Conservation (phyloP, 2,329 filamentous ascomycete genomes). For the Macrophomina pseudophaseolina region DNA sequence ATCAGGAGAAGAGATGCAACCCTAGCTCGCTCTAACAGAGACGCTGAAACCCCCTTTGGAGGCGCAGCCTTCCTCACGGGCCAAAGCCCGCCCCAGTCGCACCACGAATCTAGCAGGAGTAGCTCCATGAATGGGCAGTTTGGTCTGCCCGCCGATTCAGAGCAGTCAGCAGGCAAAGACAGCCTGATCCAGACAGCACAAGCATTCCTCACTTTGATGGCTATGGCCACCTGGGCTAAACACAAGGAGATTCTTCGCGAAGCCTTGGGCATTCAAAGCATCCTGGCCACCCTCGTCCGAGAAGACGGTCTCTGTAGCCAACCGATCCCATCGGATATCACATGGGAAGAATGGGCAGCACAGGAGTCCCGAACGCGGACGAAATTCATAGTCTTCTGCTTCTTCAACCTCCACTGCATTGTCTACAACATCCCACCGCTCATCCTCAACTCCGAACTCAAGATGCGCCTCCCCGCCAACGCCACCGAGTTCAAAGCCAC, state of each 20-base stretch:
- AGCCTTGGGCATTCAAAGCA: slow-evolving; percentile 62
- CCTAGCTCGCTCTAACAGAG: slow-evolving; percentile 39
- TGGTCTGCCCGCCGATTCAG: slow-evolving; percentile 35
- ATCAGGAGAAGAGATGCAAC: slow-evolving; percentile 57
- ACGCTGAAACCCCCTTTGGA: slow-evolving; percentile 28
- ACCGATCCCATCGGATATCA: slow-evolving; percentile 61
- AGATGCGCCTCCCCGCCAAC: slow-evolving; percentile 59
- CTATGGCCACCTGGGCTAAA: slow-evolving; percentile 64
- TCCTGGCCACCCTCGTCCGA: slow-evolving; percentile 60
- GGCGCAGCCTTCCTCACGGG: slow-evolving; percentile 18
- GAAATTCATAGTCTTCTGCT: slow-evolving; percentile 62
- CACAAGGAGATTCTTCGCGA: slow-evolving; percentile 63
- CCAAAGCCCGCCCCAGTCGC: neutral
- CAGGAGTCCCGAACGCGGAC: slow-evolving; percentile 60
- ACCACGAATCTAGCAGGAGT: slow-evolving; percentile 18
- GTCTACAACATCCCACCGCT: slow-evolving; percentile 66
- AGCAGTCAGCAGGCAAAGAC: slow-evolving; percentile 31
- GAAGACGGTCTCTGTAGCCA: slow-evolving; percentile 60
- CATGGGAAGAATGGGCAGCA: slow-evolving; percentile 60
- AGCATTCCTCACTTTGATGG: slow-evolving; percentile 65
- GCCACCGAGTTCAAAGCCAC: slow-evolving; percentile 62
- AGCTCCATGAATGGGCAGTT: slow-evolving; percentile 36
- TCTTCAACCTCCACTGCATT: slow-evolving; percentile 66
- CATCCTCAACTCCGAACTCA: slow-evolving; percentile 61
- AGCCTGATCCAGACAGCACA: slow-evolving; percentile 68